These are phyloP conservation scores for Leccinum subfulvum DNA, from an alignment of 1,284 basidiomycete genomes.

Conservation along the genomic window DNA sequence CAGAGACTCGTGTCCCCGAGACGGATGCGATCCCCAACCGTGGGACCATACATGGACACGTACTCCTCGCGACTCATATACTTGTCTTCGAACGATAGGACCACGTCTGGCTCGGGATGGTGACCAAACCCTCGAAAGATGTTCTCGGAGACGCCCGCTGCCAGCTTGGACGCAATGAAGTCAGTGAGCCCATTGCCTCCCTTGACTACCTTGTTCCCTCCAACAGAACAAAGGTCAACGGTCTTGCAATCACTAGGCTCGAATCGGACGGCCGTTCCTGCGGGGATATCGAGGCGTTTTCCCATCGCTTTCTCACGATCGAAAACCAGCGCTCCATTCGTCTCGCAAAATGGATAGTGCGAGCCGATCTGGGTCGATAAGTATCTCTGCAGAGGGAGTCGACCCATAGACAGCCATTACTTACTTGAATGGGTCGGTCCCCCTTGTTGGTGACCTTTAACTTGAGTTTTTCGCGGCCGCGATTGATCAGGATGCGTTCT, in stretches of 20 bases:
- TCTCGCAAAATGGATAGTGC: conserved; percentile 93
- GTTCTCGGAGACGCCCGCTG: conserved; percentile 11
- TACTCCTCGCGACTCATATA: conserved; percentile 68
- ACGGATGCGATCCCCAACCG: conserved; percentile 84
- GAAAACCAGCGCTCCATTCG: conserved; percentile 80
- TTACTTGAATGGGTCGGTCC: conserved; percentile 89
- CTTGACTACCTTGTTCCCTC: conserved; percentile 68
- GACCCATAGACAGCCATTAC: conserved; percentile 17
- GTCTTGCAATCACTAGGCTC: conserved; percentile 91
- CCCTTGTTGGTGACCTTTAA: conserved; percentile 89
- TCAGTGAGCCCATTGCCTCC: conserved; percentile 81
- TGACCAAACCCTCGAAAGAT: conserved; percentile 56
- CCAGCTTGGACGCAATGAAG: conserved; percentile 39
- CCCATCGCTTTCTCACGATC: conserved; percentile 82
- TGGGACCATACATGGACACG: conserved; percentile 93
- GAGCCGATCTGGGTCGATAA: conserved; percentile 68
- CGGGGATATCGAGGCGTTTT: conserved; percentile 87
- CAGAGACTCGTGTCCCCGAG: conserved; percentile 90
- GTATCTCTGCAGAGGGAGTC: background rate
- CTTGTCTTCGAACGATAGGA: conserved; percentile 47
- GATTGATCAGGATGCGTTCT: conserved; percentile 74
- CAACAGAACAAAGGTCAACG: conserved; percentile 80
- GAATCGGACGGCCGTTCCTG: conserved; percentile 94
- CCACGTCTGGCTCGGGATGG: conserved; percentile 56
- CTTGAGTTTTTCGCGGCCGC: conserved; percentile 64